Conservation (phyloP, 2,329 filamentous ascomycete genomes). For the Pyricularia grisea region DNA sequence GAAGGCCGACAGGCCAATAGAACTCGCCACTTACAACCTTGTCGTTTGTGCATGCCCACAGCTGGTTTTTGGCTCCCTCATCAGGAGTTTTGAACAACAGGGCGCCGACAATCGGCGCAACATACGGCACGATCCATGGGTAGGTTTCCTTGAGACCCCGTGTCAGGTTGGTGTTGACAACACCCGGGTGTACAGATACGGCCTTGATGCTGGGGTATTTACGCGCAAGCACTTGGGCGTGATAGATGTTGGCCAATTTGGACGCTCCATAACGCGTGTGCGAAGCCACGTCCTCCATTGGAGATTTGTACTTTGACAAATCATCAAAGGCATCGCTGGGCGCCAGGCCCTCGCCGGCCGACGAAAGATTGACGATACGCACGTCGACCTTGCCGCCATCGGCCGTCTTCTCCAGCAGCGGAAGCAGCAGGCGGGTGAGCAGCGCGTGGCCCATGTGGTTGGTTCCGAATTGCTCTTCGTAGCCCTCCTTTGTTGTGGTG, state of each 20-base stretch:
- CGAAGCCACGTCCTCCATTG: slow-evolving; percentile 8
- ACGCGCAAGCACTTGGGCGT: slow-evolving; percentile 19
- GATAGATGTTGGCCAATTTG: slow-evolving; percentile 35
- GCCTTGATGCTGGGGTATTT: not conserved
- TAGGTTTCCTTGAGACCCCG: slow-evolving; percentile 14
- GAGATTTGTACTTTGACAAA: slow-evolving; percentile 10
- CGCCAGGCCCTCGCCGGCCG: slow-evolving; percentile 10
- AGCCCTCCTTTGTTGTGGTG: slow-evolving; percentile 28
- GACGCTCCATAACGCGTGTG: slow-evolving; percentile 29
- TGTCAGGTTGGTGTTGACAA: not conserved
- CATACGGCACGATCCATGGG: not conserved
- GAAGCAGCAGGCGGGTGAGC: slow-evolving; percentile 25
- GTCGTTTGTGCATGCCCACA: slow-evolving; percentile 29
- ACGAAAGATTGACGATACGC: slow-evolving; percentile 16
- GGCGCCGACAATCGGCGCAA: not conserved
- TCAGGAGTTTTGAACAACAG: not conserved
- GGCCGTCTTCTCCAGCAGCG: slow-evolving; percentile 15
- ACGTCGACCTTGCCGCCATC: slow-evolving; percentile 10
- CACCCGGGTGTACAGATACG: slow-evolving; percentile 3
- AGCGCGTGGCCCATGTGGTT: slow-evolving; percentile 39
- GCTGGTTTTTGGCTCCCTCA: slow-evolving; percentile 28
- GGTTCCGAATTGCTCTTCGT: slow-evolving; percentile 35
- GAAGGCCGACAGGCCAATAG: slow-evolving; percentile 22
- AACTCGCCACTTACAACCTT: slow-evolving; percentile 19
- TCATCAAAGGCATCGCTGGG: slow-evolving; percentile 6